Conservation (phyloP, 2,329 filamentous ascomycete species). For the Ophiosphaerella korrae region DNA sequence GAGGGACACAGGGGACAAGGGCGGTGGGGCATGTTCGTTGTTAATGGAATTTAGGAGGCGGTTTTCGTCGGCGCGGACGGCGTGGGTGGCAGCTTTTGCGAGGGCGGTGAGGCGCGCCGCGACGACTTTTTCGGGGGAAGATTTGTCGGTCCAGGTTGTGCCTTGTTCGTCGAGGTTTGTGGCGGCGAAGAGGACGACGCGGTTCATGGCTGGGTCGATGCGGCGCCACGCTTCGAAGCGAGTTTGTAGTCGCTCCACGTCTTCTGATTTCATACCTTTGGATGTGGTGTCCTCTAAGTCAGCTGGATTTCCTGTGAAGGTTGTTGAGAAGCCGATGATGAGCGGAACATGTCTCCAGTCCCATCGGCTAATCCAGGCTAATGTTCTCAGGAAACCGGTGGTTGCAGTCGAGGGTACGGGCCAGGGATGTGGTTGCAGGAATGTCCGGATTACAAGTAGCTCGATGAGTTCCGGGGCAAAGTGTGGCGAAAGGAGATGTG, state of each 20-base stretch:
- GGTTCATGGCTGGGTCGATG: constrained; percentile 87
- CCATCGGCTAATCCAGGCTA: constrained; percentile 83
- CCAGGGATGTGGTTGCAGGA: constrained; percentile 84
- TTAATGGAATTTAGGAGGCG: constrained; percentile 48
- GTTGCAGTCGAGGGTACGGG: constrained; percentile 73
- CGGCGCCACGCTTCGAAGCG: constrained; percentile 84
- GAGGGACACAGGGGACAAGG: constrained; percentile 58
- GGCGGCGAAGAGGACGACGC: constrained; percentile 78
- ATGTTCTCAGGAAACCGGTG: constrained; percentile 79
- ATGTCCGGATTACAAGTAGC: constrained; percentile 76
- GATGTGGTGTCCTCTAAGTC: constrained; percentile 23
- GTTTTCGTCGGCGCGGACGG: constrained; percentile 58
- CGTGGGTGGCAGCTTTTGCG: constrained; percentile 69
- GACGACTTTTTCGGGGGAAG: constrained; percentile 75
- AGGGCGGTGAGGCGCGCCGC: constrained; percentile 82
- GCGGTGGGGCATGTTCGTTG: constrained; percentile 2
- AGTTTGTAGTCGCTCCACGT: constrained; percentile 67
- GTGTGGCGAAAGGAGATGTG: constrained; percentile 78
- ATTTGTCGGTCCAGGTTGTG: constrained; percentile 76
- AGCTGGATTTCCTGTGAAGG: constrained; percentile 22
- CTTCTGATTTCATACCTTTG: constrained; percentile 59
- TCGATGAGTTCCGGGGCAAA: constrained; percentile 83
- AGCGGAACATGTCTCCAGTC: constrained; percentile 88
- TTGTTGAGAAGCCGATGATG: constrained; percentile 71
- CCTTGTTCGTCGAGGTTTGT: constrained; percentile 80